Conservation (phyloP, 179 eudicot genomes). For the Sideroxylon spinosum region DNA sequence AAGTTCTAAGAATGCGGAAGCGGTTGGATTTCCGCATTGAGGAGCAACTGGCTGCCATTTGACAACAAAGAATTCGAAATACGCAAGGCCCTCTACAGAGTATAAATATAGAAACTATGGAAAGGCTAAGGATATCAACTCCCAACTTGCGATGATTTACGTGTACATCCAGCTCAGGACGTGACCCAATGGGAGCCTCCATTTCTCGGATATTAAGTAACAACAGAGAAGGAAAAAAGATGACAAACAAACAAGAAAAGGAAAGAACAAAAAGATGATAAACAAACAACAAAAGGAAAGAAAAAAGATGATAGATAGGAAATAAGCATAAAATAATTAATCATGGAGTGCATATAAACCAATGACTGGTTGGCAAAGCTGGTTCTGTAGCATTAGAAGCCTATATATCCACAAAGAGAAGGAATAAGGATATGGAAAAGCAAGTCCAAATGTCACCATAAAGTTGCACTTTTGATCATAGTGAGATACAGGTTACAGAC, state of each 20-base stretch:
- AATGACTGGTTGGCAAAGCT: too few species aligned
- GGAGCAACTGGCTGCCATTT: constrained; percentile 24
- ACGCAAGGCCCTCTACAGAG: not conserved
- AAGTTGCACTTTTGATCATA: too few species aligned
- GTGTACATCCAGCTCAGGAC: not conserved
- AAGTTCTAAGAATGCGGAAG: constrained; percentile 30
- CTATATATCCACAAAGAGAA: too few species aligned
- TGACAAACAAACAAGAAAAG: not conserved
- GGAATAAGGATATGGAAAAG: too few species aligned
- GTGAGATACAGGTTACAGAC: too few species aligned
- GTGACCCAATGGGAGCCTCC: not conserved
- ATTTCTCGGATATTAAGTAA: not conserved
- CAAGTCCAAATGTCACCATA: too few species aligned
- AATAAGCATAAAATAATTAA: too few species aligned
- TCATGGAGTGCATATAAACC: too few species aligned
- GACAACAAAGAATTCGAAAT: constrained; percentile 1
- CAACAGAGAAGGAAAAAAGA: not conserved
- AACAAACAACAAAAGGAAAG: not conserved
- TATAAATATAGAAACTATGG: not conserved
- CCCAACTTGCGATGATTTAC: not conserved
- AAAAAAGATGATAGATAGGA: too few species aligned
- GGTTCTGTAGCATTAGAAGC: too few species aligned
- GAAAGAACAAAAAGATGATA: not conserved
- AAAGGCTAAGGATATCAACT: not conserved
- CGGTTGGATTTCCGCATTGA: constrained; percentile 12